Conservation (phyloP, 768 basidiomycete genomes). For the Cantharellus anzutake region DNA sequence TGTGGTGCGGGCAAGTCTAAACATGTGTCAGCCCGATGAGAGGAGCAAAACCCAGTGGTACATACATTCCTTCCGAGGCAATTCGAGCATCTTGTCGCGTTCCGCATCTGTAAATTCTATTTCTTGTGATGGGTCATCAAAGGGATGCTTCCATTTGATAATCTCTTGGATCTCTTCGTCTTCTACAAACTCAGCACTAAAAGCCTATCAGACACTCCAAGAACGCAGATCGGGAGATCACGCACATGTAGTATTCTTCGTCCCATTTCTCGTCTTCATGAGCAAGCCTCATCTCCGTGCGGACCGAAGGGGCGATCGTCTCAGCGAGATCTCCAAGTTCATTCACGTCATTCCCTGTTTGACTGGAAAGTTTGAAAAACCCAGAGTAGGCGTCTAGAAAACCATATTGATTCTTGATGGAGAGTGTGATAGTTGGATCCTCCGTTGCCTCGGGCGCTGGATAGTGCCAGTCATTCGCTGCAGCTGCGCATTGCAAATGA, state of each 20-base stretch:
- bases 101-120: slow-evolving; percentile 54
- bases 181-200: slow-evolving; percentile 66
- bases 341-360: slow-evolving; percentile 66
- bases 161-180: slow-evolving; percentile 58
- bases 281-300: slow-evolving; percentile 31
- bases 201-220: neutral
- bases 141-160: slow-evolving; percentile 44
- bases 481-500: slow-evolving; percentile 26
- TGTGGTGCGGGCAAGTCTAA: slow-evolving; percentile 39
- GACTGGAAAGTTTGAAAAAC: slow-evolving; percentile 52
- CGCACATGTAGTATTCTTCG: slow-evolving; percentile 69
- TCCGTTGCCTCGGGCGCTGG: slow-evolving; percentile 28
- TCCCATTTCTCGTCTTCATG: slow-evolving; percentile 70
- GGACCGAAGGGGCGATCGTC: slow-evolving; percentile 28
- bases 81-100: slow-evolving; percentile 39
- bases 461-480: slow-evolving; percentile 60
- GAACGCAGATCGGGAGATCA: neutral
- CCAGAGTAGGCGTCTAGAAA: slow-evolving; percentile 59
- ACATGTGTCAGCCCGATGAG: neutral
- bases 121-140: slow-evolving; percentile 15
- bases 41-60: neutral
- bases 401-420: slow-evolving; percentile 39
- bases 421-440: slow-evolving; percentile 22
- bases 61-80: slow-evolving; percentile 36
- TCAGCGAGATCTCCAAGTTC: slow-evolving; percentile 57